Conservation (phyloP, 148 eudicot genomes). For the Hydrangea macrophylla region DNA sequence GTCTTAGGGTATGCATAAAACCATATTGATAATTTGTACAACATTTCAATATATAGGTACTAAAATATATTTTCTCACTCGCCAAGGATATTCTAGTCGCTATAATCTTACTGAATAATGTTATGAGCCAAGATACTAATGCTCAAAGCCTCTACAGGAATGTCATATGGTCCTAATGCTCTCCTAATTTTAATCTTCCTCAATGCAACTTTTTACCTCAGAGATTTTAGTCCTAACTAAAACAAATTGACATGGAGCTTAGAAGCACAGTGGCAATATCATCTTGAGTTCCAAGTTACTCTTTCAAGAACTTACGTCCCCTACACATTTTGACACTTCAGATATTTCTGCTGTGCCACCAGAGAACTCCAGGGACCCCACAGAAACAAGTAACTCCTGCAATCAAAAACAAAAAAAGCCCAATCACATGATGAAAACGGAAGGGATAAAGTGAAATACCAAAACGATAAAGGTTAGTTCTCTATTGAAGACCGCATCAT, state of each 20-base stretch:
- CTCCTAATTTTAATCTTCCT: too few relatives aligned
- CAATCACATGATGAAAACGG: not conserved
- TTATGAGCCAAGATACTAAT: too few relatives aligned
- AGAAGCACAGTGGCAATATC: not conserved
- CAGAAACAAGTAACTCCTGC: constrained; percentile 79
- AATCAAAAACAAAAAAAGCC: constrained; percentile 22
- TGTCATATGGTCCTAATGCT: too few relatives aligned
- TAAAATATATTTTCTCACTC: too few relatives aligned
- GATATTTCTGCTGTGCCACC: constrained; percentile 78
- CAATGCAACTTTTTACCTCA: too few relatives aligned
- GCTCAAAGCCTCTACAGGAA: too few relatives aligned
- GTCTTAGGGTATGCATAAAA: too few relatives aligned
- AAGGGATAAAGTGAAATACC: not conserved
- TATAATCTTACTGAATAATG: too few relatives aligned
- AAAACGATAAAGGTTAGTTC: not conserved
- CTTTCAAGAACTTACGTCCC: constrained; percentile 71
- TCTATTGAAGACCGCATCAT: not conserved
- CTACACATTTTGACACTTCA: constrained; percentile 81
- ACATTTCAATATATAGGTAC: too few relatives aligned
- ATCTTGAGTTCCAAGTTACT: constrained; percentile 1
- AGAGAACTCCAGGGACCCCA: constrained; percentile 66
- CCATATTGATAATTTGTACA: too few relatives aligned
- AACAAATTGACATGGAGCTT: constrained; percentile 8
- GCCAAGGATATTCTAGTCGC: too few relatives aligned
- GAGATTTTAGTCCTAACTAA: too few relatives aligned